Percentiles rank a stretch among this genome's conserved stretches.
Conservation (phyloP, 495 filamentous ascomycete species). For the Penicillium antarcticum region DNA sequence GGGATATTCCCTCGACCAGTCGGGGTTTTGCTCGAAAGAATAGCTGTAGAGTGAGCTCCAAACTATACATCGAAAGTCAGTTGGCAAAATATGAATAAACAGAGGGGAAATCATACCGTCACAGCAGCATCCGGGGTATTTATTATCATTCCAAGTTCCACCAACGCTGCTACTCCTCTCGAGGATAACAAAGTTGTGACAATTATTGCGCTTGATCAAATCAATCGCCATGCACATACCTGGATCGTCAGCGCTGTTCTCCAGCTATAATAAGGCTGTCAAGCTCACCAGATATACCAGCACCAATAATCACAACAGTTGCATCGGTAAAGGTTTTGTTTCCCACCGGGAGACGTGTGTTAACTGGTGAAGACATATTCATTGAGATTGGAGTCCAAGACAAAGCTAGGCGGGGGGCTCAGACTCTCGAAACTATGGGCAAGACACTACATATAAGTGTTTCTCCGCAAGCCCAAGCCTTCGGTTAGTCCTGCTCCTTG, state of each 20-base stretch:
- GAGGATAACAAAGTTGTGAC: constrained; percentile 53
- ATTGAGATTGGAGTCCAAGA: neutral
- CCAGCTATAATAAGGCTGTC: neutral
- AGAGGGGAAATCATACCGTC: constrained; percentile 31
- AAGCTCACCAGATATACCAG: constrained; percentile 41
- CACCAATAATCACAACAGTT: constrained; percentile 54
- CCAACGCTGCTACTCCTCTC: constrained; percentile 52
- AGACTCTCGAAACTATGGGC: neutral
- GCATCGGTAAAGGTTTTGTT: constrained; percentile 38
- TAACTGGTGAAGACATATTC: constrained; percentile 9
- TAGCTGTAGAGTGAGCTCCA: constrained; percentile 58
- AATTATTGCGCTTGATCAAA: constrained; percentile 49
- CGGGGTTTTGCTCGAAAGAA: constrained; percentile 61
- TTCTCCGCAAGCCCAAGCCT: neutral
- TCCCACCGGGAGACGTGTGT: constrained; percentile 19
- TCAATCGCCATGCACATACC: constrained; percentile 59
- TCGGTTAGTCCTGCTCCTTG: neutral
- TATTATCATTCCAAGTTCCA: constrained; percentile 56
- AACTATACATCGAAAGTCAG: constrained; percentile 23
- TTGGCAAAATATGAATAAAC: neutral
- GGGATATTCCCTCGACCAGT: constrained; percentile 63
- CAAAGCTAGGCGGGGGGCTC: neutral
- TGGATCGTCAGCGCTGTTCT: constrained; percentile 3
- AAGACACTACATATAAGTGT: neutral
- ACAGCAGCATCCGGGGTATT: constrained; percentile 53